These are phyloP conservation scores for Metrosideros polymorpha DNA, from an alignment of 441 rosid species.

Conservation along the genomic window DNA sequence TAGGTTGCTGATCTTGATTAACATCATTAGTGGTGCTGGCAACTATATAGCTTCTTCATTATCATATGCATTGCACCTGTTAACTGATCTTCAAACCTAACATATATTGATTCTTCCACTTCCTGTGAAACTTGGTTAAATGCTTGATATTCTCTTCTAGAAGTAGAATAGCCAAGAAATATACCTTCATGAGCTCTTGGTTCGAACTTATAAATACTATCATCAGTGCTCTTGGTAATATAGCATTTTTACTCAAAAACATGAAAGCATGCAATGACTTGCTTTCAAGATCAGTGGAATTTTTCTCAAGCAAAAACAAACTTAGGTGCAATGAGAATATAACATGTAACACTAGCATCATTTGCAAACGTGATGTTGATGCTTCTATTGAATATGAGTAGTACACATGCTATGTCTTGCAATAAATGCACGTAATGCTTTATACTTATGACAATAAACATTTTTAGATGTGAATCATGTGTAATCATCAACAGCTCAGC, in stretches of 20 bases:
- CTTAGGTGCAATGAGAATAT: no score
- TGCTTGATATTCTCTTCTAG: not conserved
- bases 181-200: not conserved
- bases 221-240: not conserved
- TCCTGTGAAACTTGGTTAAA: not conserved
- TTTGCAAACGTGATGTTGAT: no score
- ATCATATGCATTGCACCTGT: not conserved
- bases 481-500: no score
- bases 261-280: not conserved
- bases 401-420: no score
- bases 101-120: not conserved
- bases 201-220: not conserved
- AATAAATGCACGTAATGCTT: no score
- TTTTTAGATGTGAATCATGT: no score
- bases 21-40: not conserved
- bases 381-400: no score
- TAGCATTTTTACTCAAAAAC: not conserved
- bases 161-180: not conserved
- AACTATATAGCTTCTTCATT: not conserved
- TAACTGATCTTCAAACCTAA: not conserved
- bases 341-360: no score
- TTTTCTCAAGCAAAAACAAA: no score
- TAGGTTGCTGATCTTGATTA: not conserved
- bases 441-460: no score
- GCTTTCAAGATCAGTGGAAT: no score